Evolutionary conservation across 75 land plant species (phyloP), one percentile per base, ranked within the genome.

Genomic region (Pseudotsuga menziesii): DNA sequence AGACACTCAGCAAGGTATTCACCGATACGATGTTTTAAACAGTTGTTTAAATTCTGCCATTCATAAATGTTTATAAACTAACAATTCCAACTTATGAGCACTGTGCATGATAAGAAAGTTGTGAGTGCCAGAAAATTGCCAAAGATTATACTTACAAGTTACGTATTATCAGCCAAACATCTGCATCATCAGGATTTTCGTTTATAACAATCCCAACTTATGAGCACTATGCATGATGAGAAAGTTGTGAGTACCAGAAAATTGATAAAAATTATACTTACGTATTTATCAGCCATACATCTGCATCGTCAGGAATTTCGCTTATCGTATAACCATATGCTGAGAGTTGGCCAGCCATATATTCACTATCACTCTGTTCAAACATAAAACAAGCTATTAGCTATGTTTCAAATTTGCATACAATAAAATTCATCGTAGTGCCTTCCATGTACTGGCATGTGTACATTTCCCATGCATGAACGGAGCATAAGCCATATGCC

Each of bases 311-410:
- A 35, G 97, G 97, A 74, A 78, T 75, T 0, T 96, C 94, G 61
- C 79, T 84, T 57, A 96, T 54, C 11, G 75, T 73, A 89, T 96
- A 96, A 44, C 99, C 99, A 85, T 88, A 96, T 73, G 99, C 89
- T 56, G 94, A 86, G 78, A 96, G 98, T 80, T 94, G 99, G 54
- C 99, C 99, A 35, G 97, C 94, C 99, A 96, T 96, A 58, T 96
- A 96, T 63, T 96, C 99, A 83, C 99, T 96, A 74, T 96, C 99
- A 83, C 99, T 96, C 99, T 96, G 90, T 27, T 39, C 60, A 1
- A 61, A 77, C 20, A 75, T 22, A 52, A 36, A 56, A 56, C 52
- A 48, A 54, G 56, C 56, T 48, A 54, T 54, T 48, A 25, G 15
- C 22, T 25, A 64, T 5, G 7, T 69, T 74, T 27, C 59, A 27